Evolutionary conservation across 2,329 filamentous ascomycete species (phyloP), one percentile per base, ranked within the genome.

Genomic region (Colletotrichum tabaci): DNA sequence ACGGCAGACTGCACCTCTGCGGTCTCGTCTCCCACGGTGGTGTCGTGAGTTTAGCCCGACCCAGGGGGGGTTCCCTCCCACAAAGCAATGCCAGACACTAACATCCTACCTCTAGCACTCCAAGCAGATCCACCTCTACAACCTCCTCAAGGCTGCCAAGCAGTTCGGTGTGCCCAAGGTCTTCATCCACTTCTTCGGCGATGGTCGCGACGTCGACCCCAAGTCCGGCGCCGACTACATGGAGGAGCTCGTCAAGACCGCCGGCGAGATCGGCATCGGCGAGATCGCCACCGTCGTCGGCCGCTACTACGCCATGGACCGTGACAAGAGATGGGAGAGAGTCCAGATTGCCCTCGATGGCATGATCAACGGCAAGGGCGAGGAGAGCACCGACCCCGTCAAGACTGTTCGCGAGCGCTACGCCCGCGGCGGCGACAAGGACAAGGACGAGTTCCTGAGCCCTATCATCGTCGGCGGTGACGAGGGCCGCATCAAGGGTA

Each of bases 271-370:
- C 75, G 95, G 94, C 55, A 84, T 92, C 74, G 96, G 96, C 76
- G 89, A 98, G 84, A 90, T 99, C 75, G 96, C 94, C 42, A 98
- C 96, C 47, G 90, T 98, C 58, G 96, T 98, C 72, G 96, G 96
- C 72, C 92, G 96, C 77, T 99, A 98, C 91, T 99, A 94, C 83
- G 94, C 95, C 84, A 99, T 99, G 96, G 96, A 99, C 87, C 95
- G 96, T 77, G 96, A 99, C 84, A 98, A 98, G 94, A 91, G 96
- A 82, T 99, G 96, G 96, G 96, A 99, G 80, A 90, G 96, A 80
- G 88, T 98, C 76, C 94, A 98, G 87, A 79, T 98, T 76, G 96
- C 93, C 76, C 87, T 99, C 81, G 96, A 96, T 85, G 96, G 94
- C 72, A 81, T 99, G 77, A 86, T 98, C 56, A 86, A 89, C 15